Percentiles rank a stretch among this genome's conserved stretches.
Evolutionary conservation across 164 flowering plant genomes (phyloP).

Genomic region (Vitis rotundifolia): DNA sequence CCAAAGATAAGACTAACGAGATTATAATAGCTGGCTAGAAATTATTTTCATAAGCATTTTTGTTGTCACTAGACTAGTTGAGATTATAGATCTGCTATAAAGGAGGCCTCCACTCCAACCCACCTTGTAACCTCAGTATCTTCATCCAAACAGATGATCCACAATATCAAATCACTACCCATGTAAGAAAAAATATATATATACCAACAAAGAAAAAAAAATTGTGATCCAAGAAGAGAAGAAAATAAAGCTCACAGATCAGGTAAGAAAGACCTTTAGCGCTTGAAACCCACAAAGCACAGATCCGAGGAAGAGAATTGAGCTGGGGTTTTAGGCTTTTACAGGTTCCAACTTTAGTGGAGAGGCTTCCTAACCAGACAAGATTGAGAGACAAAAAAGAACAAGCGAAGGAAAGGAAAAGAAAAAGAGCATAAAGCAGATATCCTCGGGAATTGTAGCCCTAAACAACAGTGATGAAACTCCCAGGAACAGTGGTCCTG

Average conservation of each 20-base stretch:
- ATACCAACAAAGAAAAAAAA: background rate
- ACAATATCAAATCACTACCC: background rate
- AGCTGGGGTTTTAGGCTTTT: background rate
- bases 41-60: too few relatives aligned
- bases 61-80: too few relatives aligned
- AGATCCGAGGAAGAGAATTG: background rate
- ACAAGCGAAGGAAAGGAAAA: background rate
- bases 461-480: background rate
- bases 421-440: background rate
- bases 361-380: background rate
- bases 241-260: constrained; percentile 18
- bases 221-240: background rate
- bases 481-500: background rate
- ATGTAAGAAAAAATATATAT: background rate
- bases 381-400: background rate
- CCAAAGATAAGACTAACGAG: too few relatives aligned
- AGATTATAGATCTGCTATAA: too few relatives aligned
- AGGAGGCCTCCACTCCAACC: too few relatives aligned
- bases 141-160: background rate
- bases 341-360: background rate
- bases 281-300: background rate
- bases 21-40: too few relatives aligned
- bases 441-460: constrained; percentile 34
- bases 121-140: background rate
- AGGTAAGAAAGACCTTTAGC: constrained; percentile 9